phyloP scores from a whole-genome alignment of 108 stramenopile genomes.

The Skeletonema costatum region DNA sequence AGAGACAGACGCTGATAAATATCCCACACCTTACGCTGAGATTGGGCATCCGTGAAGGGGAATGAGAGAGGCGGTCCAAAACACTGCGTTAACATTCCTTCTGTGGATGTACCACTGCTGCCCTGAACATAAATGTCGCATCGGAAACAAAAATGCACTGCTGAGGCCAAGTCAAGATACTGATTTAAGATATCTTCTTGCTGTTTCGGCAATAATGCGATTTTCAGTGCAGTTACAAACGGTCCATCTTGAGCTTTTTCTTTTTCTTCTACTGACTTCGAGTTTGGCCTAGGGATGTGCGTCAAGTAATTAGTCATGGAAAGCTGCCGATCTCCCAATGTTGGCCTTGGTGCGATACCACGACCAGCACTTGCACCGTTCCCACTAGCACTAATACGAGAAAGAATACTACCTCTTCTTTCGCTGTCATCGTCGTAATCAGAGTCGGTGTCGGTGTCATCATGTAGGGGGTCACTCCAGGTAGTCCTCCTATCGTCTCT shows the following conservation, averaged over 20 bases:
- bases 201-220: slow-evolving; percentile 25
- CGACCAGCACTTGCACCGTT: background rate
- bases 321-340: background rate
- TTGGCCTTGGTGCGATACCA: background rate
- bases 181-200: slow-evolving; percentile 32
- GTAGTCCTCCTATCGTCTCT: slow-evolving; percentile 10
- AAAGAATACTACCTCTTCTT: slow-evolving; percentile 1
- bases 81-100: slow-evolving; percentile 64
- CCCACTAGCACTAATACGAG: background rate
- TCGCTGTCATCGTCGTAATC: slow-evolving; percentile 43
- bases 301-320: slow-evolving; percentile 7
- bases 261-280: background rate
- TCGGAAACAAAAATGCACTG: slow-evolving; percentile 59
- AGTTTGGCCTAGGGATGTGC: background rate
- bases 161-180: slow-evolving; percentile 46
- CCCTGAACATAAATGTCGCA: slow-evolving; percentile 40
- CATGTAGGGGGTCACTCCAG: background rate
- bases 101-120: slow-evolving; percentile 12
- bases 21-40: slow-evolving; percentile 58
- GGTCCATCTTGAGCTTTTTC: slow-evolving; percentile 7
- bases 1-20: slow-evolving; percentile 72
- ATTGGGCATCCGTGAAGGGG: slow-evolving; percentile 48
- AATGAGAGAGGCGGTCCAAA: slow-evolving; percentile 58
- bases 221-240: slow-evolving; percentile 30
- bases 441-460: slow-evolving; percentile 19